These are phyloP conservation scores for Populus hybrid DNA, from an alignment of 441 rosid genomes.

Conservation along the genomic window DNA sequence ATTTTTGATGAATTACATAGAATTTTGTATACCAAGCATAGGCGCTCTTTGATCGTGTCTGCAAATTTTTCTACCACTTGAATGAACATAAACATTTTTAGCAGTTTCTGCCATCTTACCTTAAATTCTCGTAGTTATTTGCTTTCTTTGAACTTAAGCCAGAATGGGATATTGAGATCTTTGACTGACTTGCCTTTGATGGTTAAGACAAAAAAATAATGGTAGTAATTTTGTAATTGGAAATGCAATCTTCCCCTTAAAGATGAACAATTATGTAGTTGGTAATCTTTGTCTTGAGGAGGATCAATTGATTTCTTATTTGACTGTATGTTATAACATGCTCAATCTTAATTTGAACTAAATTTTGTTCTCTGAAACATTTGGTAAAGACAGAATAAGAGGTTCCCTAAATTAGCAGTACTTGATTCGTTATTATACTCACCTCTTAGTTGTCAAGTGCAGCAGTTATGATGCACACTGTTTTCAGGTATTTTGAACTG, in stretches of 20 bases:
- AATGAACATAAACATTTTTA: background rate
- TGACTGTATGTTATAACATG: background rate
- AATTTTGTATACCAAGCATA: background rate
- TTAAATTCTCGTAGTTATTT: background rate
- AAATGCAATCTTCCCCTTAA: background rate
- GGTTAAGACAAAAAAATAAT: background rate
- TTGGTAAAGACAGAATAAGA: background rate
- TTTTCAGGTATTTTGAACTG: background rate
- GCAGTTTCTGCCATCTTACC: background rate
- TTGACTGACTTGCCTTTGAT: background rate
- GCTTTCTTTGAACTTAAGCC: background rate
- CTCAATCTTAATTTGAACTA: background rate
- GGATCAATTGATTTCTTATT: background rate
- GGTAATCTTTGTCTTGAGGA: background rate
- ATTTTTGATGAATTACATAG: background rate
- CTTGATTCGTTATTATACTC: background rate
- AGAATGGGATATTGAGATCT: background rate
- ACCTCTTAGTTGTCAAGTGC: background rate
- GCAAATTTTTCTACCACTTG: background rate
- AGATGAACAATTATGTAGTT: background rate
- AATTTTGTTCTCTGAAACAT: background rate
- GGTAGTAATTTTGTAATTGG: background rate
- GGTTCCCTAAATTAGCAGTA: background rate
- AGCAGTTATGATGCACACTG: background rate
- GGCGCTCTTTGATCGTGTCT: background rate